Base-by-base conservation (phyloP, 257 asterid species). In the Solanum piurae region DNA sequence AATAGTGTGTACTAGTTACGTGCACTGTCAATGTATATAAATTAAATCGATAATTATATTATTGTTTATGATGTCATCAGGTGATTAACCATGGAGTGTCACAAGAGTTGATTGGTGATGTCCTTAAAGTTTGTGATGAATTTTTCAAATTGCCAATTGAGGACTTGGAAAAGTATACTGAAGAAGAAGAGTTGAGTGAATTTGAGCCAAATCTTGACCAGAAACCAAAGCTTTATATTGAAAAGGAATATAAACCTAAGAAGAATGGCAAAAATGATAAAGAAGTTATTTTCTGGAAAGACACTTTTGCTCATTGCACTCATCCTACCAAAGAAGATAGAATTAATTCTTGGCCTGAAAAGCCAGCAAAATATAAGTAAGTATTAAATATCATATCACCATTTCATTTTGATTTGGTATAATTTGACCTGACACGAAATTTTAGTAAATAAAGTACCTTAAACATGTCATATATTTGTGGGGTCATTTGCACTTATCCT, bases 61-160 rank as follows among this genome's bases (percentile, higher is more conserved):
- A 25, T 20, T 55, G 66, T 55, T 21, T 73, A 73, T 73, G 18
- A 36, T 72, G 3, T 33, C 12, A 31, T 36, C 36, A 84, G 86
- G 60, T 84, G 71, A 84, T 88, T 64, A 73, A 73, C 29, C 85
- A 72, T 10, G 87, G 89, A 20, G 82, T 84, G 5, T 10, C 89
- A 7, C 76, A 84, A 46, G 85, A 88, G 20, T 62, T 88, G 73
- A 84, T 55, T 66, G n/a, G 7, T 69, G 86, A 83, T 23, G 55
- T 44, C 6, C 4, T 80, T 16, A 27, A 23, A 25, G 66, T 71
- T 46, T 82, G 64, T 1, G 9, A 23, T 37, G 87, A 87, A 49
- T 80, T 80, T 40, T 87, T 31, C 38, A 29, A 72, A 3, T 9
- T 87, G 58, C 73, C 87, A 20, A 66, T 86, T 5, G 85, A 87